These are phyloP conservation scores for Wilhelminamyces savonicus DNA, from an alignment of 805 yeast genomes.

Conservation along the genomic window DNA sequence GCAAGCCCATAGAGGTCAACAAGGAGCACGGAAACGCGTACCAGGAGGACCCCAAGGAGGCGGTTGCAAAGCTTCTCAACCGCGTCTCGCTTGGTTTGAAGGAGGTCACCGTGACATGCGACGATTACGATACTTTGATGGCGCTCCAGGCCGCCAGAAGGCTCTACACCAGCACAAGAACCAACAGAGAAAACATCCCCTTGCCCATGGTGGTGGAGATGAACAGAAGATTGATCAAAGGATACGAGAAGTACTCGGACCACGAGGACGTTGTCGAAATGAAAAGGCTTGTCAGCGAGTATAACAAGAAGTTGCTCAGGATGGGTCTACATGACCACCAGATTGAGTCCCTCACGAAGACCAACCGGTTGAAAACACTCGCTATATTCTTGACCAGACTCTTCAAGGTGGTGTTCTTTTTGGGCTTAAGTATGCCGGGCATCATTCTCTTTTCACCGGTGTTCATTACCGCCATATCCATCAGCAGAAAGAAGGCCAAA, in stretches of 20 bases:
- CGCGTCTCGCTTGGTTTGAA: slow-evolving; percentile 26
- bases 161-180: slow-evolving; percentile 31
- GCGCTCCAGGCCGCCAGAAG: slow-evolving; percentile 38
- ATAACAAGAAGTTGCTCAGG: slow-evolving; percentile 23
- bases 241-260: slow-evolving; percentile 27
- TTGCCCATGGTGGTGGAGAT: slow-evolving; percentile 36
- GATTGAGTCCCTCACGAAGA: slow-evolving; percentile 22
- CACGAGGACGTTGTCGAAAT: slow-evolving; percentile 27
- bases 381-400: slow-evolving; percentile 19
- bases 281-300: slow-evolving; percentile 23
- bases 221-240: slow-evolving; percentile 32
- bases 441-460: slow-evolving; percentile 33
- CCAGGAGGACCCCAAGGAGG: slow-evolving; percentile 17
- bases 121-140: slow-evolving; percentile 37
- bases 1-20: slow-evolving; percentile 33
- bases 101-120: slow-evolving; percentile 36
- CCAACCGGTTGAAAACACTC: slow-evolving; percentile 16
- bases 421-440: slow-evolving; percentile 33
- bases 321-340: slow-evolving; percentile 37
- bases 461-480: slow-evolving; percentile 26
- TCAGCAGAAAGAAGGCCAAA: slow-evolving; percentile 28
- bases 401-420: slow-evolving; percentile 19
- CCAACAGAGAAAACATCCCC: slow-evolving; percentile 28
- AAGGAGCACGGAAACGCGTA: slow-evolving; percentile 21
- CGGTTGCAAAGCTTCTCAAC: slow-evolving; percentile 22